Conservation (phyloP, 1,139 yeast genomes). For the Pichia inconspicua region DNA sequence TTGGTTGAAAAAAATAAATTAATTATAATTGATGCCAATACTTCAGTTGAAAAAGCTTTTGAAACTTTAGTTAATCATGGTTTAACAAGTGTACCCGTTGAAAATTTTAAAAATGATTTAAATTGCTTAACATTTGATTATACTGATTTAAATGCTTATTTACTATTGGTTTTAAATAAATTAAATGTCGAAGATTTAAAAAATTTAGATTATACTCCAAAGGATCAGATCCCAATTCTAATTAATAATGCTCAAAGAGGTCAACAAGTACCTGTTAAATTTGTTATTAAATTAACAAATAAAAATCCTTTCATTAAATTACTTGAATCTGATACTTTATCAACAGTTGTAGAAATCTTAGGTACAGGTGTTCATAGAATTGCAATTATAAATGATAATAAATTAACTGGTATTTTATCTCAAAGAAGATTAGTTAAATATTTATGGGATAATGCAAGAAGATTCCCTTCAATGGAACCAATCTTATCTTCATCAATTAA, state of each 20-base stretch:
- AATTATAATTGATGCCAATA: constrained; percentile 52
- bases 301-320: constrained; percentile 81
- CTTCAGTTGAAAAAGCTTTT: constrained; percentile 82
- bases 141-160: constrained; percentile 79
- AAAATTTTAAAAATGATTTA: constrained; percentile 42
- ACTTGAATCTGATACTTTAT: constrained; percentile 57
- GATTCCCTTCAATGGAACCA: constrained; percentile 73
- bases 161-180: constrained; percentile 29
- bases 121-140: constrained; percentile 83
- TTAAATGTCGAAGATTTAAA: constrained; percentile 27
- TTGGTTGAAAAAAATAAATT: constrained; percentile 74
- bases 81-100: constrained; percentile 81
- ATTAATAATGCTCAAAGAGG: constrained; percentile 51
- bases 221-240: constrained; percentile 27
- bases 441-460: constrained; percentile 86
- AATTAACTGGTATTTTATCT: constrained; percentile 71
- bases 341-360: constrained; percentile 71
- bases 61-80: constrained; percentile 64
- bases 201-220: constrained; percentile 25
- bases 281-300: constrained; percentile 70
- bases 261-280: constrained; percentile 71
- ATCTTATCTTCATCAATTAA: constrained; percentile 58
- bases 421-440: constrained; percentile 79
- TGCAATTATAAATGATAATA: constrained; percentile 58
- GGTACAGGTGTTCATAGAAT: constrained; percentile 92